Evolutionary conservation across 225 moss, liverwort and hornwort species (phyloP), one percentile per base, ranked within the genome.

Genomic region (Bryum argenteum): DNA sequence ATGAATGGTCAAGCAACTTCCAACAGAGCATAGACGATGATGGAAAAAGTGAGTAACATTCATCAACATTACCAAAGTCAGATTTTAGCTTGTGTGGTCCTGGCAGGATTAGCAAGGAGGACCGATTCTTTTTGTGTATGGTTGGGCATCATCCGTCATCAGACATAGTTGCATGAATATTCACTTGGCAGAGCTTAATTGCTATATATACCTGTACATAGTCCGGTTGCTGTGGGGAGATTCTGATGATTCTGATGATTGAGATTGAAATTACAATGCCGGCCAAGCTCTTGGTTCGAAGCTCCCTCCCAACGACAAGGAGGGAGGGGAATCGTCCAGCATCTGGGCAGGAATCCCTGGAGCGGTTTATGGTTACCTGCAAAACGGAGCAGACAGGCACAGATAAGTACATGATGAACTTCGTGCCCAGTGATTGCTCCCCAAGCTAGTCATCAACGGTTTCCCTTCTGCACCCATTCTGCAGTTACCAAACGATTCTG

Each of bases 281-380:
- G 58, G 54, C 64, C 28, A 5, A 24, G 66, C 48, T 48, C 48
- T 48, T 26, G 38, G 45, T 45, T 23, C 9, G 43, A 66, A 38
- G 47, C 59, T 80, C 55, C 62, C 59, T 80, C 55, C 63, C 42
- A 51, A 41, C 11, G 63, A 24, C 69, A 44, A 69, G 44, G 6
- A 69, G 44, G 6, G 58, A 52, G 8, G 61, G 45, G 33, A 57
- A 67, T 11, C 21, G 8, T 54, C 58, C 69, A 1, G 14, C 69
- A 65, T 58, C 37, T 52, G 22, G 14, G 77, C 64, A 44, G 43
- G 62, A 73, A 77, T 81, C 44, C 24, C 40, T 4, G 77, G 74
- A 28, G 74, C 74, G 64, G 58, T 42, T 63, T 63, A 28, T 24
- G 57, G 58, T 39, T 62, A 48, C 38, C 54, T 24, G 17, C 17